These are phyloP conservation scores for Penicillium sp. DNA, from an alignment of 2,329 filamentous ascomycete genomes.

Conservation along the genomic window DNA sequence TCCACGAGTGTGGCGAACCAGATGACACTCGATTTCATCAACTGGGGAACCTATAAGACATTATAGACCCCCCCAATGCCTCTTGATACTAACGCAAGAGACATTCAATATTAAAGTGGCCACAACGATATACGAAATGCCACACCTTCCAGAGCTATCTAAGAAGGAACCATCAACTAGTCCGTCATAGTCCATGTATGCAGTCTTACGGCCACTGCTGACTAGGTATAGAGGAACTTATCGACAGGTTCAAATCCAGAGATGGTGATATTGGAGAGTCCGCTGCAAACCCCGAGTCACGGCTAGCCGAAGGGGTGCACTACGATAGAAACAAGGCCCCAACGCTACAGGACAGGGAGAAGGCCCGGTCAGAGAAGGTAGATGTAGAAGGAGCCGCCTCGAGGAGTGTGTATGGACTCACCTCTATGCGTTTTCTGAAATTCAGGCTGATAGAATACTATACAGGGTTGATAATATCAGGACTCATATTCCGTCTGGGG, in stretches of 20 bases:
- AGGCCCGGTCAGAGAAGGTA: slow-evolving; percentile 8
- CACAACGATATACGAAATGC: not conserved
- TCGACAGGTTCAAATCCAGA: not conserved
- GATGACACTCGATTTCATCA: slow-evolving; percentile 6
- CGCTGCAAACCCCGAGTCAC: not conserved
- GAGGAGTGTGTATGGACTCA: slow-evolving; percentile 7
- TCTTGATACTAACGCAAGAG: not conserved
- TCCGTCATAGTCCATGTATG: not conserved
- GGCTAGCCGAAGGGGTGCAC: not conserved
- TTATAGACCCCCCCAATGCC: not conserved
- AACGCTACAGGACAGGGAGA: slow-evolving; percentile 4
- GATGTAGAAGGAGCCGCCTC: slow-evolving; percentile 8
- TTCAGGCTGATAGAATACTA: not conserved
- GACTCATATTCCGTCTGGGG: slow-evolving; percentile 2
- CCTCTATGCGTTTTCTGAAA: not conserved
- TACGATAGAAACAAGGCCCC: slow-evolving; percentile 11
- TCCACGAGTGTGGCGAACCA: not conserved
- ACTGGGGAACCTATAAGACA: not conserved
- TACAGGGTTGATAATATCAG: slow-evolving; percentile 4
- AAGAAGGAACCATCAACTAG: slow-evolving; percentile 17
- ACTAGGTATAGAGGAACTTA: not conserved
- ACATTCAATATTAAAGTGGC: not conserved
- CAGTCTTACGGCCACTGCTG: not conserved
- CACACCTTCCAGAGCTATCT: slow-evolving; percentile 12
- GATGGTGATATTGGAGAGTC: not conserved